phyloP scores from a whole-genome alignment of 148 eudicot genomes.

The Pharnaceum exiguum region DNA sequence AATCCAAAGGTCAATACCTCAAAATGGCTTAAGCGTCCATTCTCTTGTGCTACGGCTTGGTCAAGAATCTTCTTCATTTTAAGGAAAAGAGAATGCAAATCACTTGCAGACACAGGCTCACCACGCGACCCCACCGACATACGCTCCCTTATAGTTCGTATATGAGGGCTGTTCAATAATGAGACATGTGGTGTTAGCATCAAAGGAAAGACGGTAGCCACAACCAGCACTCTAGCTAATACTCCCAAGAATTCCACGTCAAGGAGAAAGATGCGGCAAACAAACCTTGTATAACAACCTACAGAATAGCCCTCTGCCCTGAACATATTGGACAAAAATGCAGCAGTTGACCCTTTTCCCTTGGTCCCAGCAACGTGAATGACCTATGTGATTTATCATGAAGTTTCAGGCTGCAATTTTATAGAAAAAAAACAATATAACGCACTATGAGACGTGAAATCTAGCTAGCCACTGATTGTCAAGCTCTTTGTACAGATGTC shows the following conservation, averaged over 20 bases:
- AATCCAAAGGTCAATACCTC: conserved; percentile 81
- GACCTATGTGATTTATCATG: conserved; percentile 31
- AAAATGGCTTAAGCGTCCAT: conserved; percentile 72
- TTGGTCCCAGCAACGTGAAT: conserved; percentile 95
- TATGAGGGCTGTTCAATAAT: conserved; percentile 82
- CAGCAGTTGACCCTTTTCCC: conserved; percentile 98
- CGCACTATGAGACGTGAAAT: not conserved
- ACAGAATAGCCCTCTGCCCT: conserved; percentile 86
- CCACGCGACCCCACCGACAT: conserved; percentile 61
- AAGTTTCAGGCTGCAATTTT: not conserved
- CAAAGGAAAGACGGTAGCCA: no score
- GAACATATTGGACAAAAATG: conserved; percentile 77
- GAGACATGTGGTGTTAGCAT: conserved; percentile 10
- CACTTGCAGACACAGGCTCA: conserved; percentile 57
- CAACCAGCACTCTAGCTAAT: no score
- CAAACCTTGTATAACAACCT: conserved; percentile 85
- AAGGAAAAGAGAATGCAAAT: conserved; percentile 42
- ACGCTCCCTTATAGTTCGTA: conserved; percentile 83
- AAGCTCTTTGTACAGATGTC: no score
- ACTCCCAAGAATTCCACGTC: no score
- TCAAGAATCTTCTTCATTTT: conserved; percentile 53
- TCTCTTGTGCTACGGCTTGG: conserved; percentile 59
- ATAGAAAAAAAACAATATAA: not conserved
- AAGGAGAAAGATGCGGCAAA: not conserved
- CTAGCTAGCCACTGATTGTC: no score